phyloP scores from a whole-genome alignment of 2,329 filamentous ascomycete genomes.

The Fusarium sp. region DNA sequence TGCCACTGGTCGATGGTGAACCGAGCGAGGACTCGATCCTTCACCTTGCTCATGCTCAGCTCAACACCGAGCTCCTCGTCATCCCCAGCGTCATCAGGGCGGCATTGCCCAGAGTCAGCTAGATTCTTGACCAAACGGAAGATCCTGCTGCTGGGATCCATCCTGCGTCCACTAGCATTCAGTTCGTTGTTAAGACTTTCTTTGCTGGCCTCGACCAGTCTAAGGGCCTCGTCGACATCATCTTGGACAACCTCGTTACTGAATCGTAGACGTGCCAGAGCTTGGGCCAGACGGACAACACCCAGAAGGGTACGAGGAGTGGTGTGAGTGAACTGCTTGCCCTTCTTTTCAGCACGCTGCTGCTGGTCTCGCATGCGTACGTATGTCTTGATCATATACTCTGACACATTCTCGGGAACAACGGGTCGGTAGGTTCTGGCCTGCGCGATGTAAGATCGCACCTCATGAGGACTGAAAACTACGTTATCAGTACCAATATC shows the following conservation, averaged over 20 bases:
- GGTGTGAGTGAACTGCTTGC: slow-evolving; percentile 93
- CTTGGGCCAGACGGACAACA: slow-evolving; percentile 92
- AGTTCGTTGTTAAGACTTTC: slow-evolving; percentile 84
- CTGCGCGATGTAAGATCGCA: slow-evolving; percentile 94
- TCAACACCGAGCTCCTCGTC: slow-evolving; percentile 70
- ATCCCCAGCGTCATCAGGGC: slow-evolving; percentile 74
- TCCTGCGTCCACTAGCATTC: slow-evolving; percentile 70
- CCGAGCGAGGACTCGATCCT: slow-evolving; percentile 91
- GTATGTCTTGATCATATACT: slow-evolving; percentile 98
- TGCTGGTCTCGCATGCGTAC: slow-evolving; percentile 94
- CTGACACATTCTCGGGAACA: slow-evolving; percentile 85
- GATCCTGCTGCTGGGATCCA: slow-evolving; percentile 88
- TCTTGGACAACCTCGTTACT: slow-evolving; percentile 85
- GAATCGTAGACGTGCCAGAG: slow-evolving; percentile 91
- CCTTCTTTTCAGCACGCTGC: slow-evolving; percentile 88
- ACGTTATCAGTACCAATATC: slow-evolving; percentile 72
- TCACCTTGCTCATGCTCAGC: slow-evolving; percentile 87
- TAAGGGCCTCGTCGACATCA: slow-evolving; percentile 94
- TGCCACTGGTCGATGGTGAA: slow-evolving; percentile 96
- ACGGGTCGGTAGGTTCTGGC: slow-evolving; percentile 89
- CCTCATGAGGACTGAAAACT: slow-evolving; percentile 93
- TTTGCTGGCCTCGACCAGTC: slow-evolving; percentile 93
- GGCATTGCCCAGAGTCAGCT: slow-evolving; percentile 86
- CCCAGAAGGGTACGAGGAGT: slow-evolving; percentile 94
- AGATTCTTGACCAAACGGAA: slow-evolving; percentile 94